Percentiles rank a stretch among this genome's conserved stretches.
Evolutionary conservation across 176 grass and related monocot species (phyloP).

Genomic region (Cenchrus fungigraminus): DNA sequence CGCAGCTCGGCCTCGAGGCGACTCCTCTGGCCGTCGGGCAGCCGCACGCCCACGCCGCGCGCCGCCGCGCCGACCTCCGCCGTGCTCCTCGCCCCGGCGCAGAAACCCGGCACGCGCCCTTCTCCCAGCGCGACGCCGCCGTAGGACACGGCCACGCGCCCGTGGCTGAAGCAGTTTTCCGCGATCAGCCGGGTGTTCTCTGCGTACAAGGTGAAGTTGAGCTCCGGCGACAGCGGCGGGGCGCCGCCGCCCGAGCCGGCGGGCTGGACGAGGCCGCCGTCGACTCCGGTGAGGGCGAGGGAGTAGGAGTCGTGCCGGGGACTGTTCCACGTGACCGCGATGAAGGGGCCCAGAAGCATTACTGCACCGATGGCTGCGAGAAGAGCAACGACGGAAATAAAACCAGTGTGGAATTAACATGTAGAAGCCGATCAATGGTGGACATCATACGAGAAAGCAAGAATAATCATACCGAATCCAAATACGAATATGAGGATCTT

Average conservation of each 20-base stretch:
- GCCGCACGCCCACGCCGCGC: not conserved
- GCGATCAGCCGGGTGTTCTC: not conserved
- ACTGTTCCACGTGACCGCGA: not conserved
- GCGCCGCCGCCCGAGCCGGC: not conserved
- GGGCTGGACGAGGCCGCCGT: not conserved
- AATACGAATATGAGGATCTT: no score
- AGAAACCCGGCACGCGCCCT: not conserved
- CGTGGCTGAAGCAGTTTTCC: slow-evolving; percentile 1
- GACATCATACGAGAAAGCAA: no score
- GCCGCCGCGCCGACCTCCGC: not conserved
- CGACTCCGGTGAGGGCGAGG: not conserved
- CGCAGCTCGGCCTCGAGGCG: slow-evolving; percentile 18
- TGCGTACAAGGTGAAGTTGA: not conserved
- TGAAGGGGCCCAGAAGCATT: no score
- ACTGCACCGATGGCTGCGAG: no score
- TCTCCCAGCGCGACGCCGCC: slow-evolving; percentile 13
- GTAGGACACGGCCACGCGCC: not conserved
- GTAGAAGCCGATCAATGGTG: no score
- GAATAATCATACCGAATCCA: no score
- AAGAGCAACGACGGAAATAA: no score
- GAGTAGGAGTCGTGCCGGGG: not conserved
- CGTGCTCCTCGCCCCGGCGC: not conserved
- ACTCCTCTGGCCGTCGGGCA: not conserved
- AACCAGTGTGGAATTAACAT: no score
- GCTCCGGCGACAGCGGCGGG: not conserved